Conservation (phyloP, 371 early-diverging fungal genomes). For the Rhizopus stolonifer region DNA sequence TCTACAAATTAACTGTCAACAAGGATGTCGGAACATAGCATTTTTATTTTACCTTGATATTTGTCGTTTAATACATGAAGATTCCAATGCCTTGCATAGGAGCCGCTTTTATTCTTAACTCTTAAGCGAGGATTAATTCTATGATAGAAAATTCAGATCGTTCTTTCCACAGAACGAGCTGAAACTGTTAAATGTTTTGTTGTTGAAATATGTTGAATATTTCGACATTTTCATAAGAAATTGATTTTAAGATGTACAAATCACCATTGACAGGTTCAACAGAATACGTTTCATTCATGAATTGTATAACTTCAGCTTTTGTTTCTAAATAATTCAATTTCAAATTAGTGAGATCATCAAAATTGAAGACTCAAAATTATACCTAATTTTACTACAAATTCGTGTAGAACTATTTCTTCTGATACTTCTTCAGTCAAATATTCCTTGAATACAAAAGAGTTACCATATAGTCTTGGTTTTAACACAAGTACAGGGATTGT, state of each 20-base stretch:
- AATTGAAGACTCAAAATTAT: constrained; percentile 11
- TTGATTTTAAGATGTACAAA: constrained; percentile 9
- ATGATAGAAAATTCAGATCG: constrained; percentile 10
- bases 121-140: constrained; percentile 4
- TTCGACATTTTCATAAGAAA: constrained; percentile 12
- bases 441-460: constrained; percentile 17
- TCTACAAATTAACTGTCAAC: constrained; percentile 19
- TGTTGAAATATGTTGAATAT: constrained; percentile 17
- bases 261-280: constrained; percentile 16
- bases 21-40: constrained; percentile 15
- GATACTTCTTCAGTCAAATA: constrained; percentile 11
- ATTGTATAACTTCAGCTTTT: constrained; percentile 18
- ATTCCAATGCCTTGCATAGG: constrained; percentile 13
- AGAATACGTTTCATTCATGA: constrained; percentile 14
- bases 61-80: constrained; percentile 14
- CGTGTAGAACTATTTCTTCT: constrained; percentile 2
- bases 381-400: constrained; percentile 14
- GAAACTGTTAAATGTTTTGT: constrained; percentile 19
- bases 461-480: constrained; percentile 18
- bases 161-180: constrained; percentile 15
- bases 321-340: constrained; percentile 17
- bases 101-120: constrained; percentile 11
- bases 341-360: constrained; percentile 18
- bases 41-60: constrained; percentile 17
- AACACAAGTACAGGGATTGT: constrained; percentile 6